These are phyloP conservation scores for Oryza punctata DNA, from an alignment of 176 grass and related monocot species.

Conservation along the genomic window DNA sequence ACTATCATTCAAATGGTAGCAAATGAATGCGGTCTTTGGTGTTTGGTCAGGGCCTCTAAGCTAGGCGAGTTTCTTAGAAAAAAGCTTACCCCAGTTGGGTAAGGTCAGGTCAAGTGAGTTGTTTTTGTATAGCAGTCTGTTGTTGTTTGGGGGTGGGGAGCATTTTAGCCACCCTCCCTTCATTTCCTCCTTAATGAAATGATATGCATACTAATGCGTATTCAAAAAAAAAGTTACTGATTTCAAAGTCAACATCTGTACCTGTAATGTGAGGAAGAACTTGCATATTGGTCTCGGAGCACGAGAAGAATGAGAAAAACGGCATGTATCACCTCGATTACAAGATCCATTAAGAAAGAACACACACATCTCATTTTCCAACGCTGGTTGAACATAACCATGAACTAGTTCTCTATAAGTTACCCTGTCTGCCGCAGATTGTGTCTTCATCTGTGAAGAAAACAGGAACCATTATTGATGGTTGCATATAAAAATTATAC, in stretches of 20 bases:
- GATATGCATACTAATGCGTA: too few species aligned
- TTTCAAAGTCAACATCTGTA: conserved; percentile 25
- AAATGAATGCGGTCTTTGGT: too few species aligned
- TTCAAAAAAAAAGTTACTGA: too few species aligned
- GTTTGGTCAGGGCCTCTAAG: too few species aligned
- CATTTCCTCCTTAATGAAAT: too few species aligned
- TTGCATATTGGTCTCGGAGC: conserved; percentile 76
- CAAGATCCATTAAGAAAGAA: conserved; percentile 73
- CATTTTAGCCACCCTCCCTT: too few species aligned
- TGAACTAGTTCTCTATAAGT: conserved; percentile 15
- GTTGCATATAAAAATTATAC: neutral
- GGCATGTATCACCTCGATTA: conserved; percentile 57
- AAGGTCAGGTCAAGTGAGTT: too few species aligned
- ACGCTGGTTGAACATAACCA: conserved; percentile 27
- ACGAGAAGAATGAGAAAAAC: conserved; percentile 74
- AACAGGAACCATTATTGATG: conserved; percentile 4
- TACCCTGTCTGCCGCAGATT: conserved; percentile 25
- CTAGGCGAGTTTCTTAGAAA: too few species aligned
- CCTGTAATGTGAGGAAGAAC: conserved; percentile 81
- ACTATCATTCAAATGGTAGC: too few species aligned
- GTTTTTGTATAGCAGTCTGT: too few species aligned
- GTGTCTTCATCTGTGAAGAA: conserved; percentile 49
- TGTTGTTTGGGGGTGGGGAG: too few species aligned
- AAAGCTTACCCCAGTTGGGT: too few species aligned
- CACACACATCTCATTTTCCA: conserved; percentile 46